Conservation (phyloP, 202 grass and related monocot species). For the Hordeum pubiflorum region DNA sequence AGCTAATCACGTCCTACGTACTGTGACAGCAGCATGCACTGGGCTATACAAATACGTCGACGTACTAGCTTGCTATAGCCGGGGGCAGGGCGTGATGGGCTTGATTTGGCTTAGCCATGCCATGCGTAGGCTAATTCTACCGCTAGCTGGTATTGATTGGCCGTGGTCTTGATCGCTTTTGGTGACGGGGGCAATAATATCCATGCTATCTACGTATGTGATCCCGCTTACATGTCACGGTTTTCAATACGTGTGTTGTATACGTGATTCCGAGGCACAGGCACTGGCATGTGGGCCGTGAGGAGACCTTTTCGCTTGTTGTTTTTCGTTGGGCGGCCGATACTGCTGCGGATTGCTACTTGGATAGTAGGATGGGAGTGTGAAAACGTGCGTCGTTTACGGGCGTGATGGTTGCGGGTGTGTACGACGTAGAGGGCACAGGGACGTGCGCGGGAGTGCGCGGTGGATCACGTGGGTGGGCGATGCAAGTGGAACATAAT, state of each 20-base stretch:
- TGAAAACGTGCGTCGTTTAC: neutral
- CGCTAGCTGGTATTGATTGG: neutral
- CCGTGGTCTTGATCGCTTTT: conserved; percentile 5
- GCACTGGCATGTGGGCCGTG: neutral
- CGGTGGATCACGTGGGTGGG: neutral
- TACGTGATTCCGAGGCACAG: too few species aligned
- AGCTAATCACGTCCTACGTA: neutral
- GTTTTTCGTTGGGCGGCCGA: neutral
- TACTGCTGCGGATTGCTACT: neutral
- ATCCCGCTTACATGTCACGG: neutral
- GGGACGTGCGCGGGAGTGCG: neutral
- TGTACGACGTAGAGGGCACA: neutral
- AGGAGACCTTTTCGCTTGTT: neutral
- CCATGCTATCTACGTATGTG: neutral
- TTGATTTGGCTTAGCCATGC: neutral
- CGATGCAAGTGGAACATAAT: neutral
- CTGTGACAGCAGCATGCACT: neutral
- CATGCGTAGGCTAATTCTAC: neutral
- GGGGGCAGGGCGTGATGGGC: neutral
- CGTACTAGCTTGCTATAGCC: neutral
- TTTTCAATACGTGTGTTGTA: too few species aligned
- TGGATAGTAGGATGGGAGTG: too few species aligned
- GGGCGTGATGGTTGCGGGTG: neutral
- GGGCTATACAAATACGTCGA: neutral
- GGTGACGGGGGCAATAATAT: conserved; percentile 24